Evolutionary conservation across 352 stramenopile species (phyloP).

Genomic region (Pythium guiyangense): DNA sequence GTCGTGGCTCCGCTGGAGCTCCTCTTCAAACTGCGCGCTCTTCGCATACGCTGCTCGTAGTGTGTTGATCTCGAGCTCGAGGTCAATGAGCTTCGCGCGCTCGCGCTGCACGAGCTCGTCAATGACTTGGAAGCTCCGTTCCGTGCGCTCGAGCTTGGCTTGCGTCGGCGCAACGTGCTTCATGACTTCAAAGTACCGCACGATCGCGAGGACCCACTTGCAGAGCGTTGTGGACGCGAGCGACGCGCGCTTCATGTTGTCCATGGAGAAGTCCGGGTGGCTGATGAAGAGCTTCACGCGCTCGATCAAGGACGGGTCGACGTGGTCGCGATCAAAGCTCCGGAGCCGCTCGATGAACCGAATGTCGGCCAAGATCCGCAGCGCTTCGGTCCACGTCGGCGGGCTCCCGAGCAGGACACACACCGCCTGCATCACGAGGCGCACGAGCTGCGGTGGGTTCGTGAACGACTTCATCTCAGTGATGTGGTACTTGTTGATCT

Average conservation of each 20-base stretch:
- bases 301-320: slow-evolving; percentile 40
- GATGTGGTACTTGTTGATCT: slow-evolving; percentile 81
- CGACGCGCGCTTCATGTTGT: slow-evolving; percentile 72
- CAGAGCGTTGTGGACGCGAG: slow-evolving; percentile 64
- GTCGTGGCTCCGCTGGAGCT: slow-evolving; percentile 49
- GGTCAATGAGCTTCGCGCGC: slow-evolving; percentile 42
- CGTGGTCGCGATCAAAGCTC: slow-evolving; percentile 51
- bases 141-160: slow-evolving; percentile 33
- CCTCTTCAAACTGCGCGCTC: slow-evolving; percentile 31
- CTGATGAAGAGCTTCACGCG: slow-evolving; percentile 55
- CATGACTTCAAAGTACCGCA: slow-evolving; percentile 70
- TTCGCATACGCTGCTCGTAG: slow-evolving; percentile 25
- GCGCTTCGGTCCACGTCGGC: slow-evolving; percentile 62
- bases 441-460: slow-evolving; percentile 61
- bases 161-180: slow-evolving; percentile 49
- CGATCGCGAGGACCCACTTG: slow-evolving; percentile 67
- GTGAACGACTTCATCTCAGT: slow-evolving; percentile 80
- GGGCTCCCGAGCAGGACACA: slow-evolving; percentile 53
- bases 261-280: slow-evolving; percentile 71
- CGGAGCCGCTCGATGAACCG: slow-evolving; percentile 58
- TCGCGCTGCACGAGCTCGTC: slow-evolving; percentile 35
- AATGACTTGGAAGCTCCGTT: slow-evolving; percentile 35
- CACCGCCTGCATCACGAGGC: slow-evolving; percentile 70
- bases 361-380: slow-evolving; percentile 65
- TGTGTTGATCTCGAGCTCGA: slow-evolving; percentile 47